Percentiles rank a stretch among this genome's conserved stretches.
These are phyloP conservation scores for Usnea hakonensis DNA, from an alignment of 495 filamentous ascomycete species.

Conservation along the genomic window DNA sequence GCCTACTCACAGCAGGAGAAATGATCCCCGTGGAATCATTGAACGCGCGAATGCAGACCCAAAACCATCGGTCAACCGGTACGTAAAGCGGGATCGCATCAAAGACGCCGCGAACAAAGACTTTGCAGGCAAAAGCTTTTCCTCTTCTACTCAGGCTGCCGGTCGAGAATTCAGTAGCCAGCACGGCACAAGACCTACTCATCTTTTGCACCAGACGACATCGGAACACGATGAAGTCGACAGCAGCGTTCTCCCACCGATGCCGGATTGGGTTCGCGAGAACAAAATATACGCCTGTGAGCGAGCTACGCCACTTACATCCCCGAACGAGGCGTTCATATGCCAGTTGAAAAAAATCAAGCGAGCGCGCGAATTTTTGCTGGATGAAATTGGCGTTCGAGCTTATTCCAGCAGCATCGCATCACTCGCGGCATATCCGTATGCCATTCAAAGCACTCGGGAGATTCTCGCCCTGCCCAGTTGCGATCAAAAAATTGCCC, in stretches of 20 bases:
- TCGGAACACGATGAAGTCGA: slow-evolving; percentile 57
- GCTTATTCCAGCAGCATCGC: slow-evolving; percentile 87
- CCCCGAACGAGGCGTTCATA: slow-evolving; percentile 74
- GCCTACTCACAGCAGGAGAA: background rate
- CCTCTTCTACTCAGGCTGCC: slow-evolving; percentile 19
- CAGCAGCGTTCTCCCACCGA: slow-evolving; percentile 41
- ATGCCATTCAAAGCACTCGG: slow-evolving; percentile 40
- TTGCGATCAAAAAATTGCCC: slow-evolving; percentile 72
- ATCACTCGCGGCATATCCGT: slow-evolving; percentile 73
- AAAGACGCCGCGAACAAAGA: slow-evolving; percentile 20
- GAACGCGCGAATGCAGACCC: slow-evolving; percentile 48
- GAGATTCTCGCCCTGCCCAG: slow-evolving; percentile 72
- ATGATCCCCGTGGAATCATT: slow-evolving; percentile 33
- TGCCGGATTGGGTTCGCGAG: slow-evolving; percentile 60
- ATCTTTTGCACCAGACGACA: slow-evolving; percentile 56
- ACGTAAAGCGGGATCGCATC: slow-evolving; percentile 17
- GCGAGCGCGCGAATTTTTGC: slow-evolving; percentile 57
- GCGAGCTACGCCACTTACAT: slow-evolving; percentile 59
- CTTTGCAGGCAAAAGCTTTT: slow-evolving; percentile 22
- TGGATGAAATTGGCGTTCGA: slow-evolving; percentile 72
- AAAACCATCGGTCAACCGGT: slow-evolving; percentile 19
- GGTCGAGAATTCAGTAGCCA: background rate
- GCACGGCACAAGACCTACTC: background rate
- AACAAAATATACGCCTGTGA: slow-evolving; percentile 72
- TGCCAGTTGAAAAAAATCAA: slow-evolving; percentile 66